Evolutionary conservation across 345 rosid genomes (phyloP), one percentile per base, ranked within the genome.

Genomic region (Lepidium aucheri): DNA sequence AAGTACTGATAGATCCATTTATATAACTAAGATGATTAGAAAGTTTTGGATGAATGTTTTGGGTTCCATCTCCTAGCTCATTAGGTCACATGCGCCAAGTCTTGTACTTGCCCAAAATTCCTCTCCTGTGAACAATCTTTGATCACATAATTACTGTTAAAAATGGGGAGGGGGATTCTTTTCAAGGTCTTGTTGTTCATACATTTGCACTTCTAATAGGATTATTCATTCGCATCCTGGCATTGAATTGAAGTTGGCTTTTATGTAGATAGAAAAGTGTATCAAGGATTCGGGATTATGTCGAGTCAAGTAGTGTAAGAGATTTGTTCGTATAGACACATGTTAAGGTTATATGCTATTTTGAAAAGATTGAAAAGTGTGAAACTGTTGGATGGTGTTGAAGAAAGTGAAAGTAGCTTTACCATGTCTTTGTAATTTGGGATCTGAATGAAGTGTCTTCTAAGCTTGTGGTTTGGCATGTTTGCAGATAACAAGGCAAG

Each of bases 401-500:
- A n/a, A n/a, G n/a, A n/a, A n/a, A n/a, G n/a, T n/a, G n/a, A n/a
- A n/a, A n/a, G n/a, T n/a, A n/a, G n/a, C n/a, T n/a, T n/a, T n/a
- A n/a, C n/a, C n/a, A n/a, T n/a, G n/a, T n/a, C n/a, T n/a, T n/a
- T n/a, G n/a, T n/a, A 2, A 20, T 42, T 20, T 44, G 46, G 36
- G 8, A 9, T 9, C 6, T 4, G 24, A 2, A 53, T 38, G n/a
- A 16, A 39, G 36, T 28, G 32, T 5, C 32, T 32, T 10, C 20
- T 56, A 3, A 30, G 3, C 13, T 44, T 62, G 1, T 70, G 17
- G 54, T 46, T 63, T 71, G 58, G 44, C 12, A 28, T 63, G 36
- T 46, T 39, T 39, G 75, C 65, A 71, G 75, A 54, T 38, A 46
- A 28, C 57, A 57, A 54, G n/a, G 30, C 51, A 55, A 11, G 63